Evolutionary conservation across 1,284 basidiomycete genomes (phyloP).

Genomic region (Ganoderma lucidum): DNA sequence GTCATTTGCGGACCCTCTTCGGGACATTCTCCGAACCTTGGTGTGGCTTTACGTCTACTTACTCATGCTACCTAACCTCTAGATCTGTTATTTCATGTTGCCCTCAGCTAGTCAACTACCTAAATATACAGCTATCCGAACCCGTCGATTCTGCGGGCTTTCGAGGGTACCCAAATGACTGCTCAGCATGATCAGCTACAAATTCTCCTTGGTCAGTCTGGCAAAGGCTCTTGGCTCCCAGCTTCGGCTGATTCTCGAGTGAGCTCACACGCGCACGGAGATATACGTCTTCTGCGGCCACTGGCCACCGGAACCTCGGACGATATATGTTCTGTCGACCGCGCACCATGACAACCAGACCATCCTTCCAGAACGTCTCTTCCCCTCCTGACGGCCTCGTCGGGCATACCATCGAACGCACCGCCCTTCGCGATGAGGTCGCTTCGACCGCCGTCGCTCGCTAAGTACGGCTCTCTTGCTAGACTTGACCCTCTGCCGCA

Average conservation of each 20-base stretch:
- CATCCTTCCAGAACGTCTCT: neutral
- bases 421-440: neutral
- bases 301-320: neutral
- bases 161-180: too few relatives aligned
- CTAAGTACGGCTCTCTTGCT: slow-evolving; percentile 1
- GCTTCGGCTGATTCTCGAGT: neutral
- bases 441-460: neutral
- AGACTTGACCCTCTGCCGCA: neutral
- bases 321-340: neutral
- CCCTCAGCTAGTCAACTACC: too few relatives aligned
- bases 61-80: too few relatives aligned
- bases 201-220: neutral
- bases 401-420: neutral
- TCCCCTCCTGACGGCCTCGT: neutral
- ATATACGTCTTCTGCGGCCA: neutral
- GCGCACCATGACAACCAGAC: neutral
- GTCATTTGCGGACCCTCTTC: neutral
- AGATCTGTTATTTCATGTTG: too few relatives aligned
- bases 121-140: too few relatives aligned
- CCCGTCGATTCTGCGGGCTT: too few relatives aligned
- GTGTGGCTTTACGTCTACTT: too few relatives aligned
- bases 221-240: neutral
- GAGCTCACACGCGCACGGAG: slow-evolving; percentile 1
- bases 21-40: slow-evolving; percentile 7
- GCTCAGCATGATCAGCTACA: neutral